Base-by-base conservation (phyloP, 2,329 filamentous ascomycete species). In the Rasamsonia emersonii region DNA sequence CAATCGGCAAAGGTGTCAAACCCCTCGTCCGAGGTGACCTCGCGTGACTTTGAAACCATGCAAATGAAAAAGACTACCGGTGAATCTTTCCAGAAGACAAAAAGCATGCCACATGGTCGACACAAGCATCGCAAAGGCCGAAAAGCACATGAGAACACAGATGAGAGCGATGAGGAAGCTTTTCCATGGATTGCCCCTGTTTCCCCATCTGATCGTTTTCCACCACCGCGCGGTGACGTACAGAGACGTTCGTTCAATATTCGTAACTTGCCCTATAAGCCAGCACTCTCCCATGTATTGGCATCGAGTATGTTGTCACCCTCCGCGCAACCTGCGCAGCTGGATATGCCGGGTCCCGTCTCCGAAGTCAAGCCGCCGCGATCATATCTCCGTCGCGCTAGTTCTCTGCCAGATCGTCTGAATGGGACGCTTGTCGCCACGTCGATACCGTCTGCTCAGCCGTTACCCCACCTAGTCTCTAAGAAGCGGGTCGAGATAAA, bases 381-480 rank as follows among this genome's bases (percentile, higher is more conserved):
- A 9, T 19, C 25, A 43, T 73, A 74, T n/a, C 75, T 85, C 32
- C 77, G 80, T 35, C 72, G 82, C 33, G 83, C 82, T 13, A 84
- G 75, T 51, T 86, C 82, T 1, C 68, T 86, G 2, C 82, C 82
- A 0, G 79, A 81, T 45, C 72, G 79, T 11, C 68, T 85, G 6
- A 75, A 72, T 37, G 50, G 46, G 10, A 45, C 48, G 4, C 32
- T 25, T n/a, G 33, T 38, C 36, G 24, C 34, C 32, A 24, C 29
- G 23, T 17, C 33, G 19, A 35, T 33, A 13, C 35, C 41, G 2
- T 45, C 36, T 39, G 39, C 34, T 35, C 50, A 38, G 39, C 53
- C 33, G 24, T 45, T 41, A 16, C 45, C 41, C 27, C 46, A 39
- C 39, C 35, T 33, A 38, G 45, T 33, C 33, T 45, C 32, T 18